A percentile compares a stretch with the other conserved stretches of the same genome.
Evolutionary conservation across 2,329 filamentous ascomycete genomes (phyloP).

Genomic region (Sphaceloma murrayae): DNA sequence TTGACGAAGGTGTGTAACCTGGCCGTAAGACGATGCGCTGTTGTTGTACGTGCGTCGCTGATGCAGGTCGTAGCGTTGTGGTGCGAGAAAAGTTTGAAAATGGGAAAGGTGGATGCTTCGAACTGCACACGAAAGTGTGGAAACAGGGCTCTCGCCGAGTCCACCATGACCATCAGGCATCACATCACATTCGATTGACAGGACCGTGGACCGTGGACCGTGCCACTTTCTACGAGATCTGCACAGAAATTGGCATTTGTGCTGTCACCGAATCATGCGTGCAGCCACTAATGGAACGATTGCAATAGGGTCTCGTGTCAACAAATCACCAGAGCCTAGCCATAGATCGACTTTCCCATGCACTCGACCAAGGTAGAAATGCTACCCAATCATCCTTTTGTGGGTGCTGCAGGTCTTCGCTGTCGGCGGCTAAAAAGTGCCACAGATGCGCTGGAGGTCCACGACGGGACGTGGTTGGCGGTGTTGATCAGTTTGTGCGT

Average conservation of each 20-base stretch:
- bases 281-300: not conserved
- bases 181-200: too few species aligned
- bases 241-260: not conserved
- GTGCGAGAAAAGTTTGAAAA: slow-evolving; percentile 3
- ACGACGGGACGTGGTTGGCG: slow-evolving; percentile 1
- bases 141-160: slow-evolving; percentile 11
- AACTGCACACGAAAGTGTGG: not conserved
- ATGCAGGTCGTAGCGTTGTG: not conserved
- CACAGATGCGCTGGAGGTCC: not conserved
- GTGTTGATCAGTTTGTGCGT: slow-evolving; percentile 6
- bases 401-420: not conserved
- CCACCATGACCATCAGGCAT: not conserved
- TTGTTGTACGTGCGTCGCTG: not conserved
- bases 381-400: too few species aligned
- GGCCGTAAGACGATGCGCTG: too few species aligned
- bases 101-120: slow-evolving; percentile 9
- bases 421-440: slow-evolving; percentile 2
- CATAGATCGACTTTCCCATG: too few species aligned
- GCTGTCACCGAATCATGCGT: not conserved
- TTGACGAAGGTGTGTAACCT: too few species aligned
- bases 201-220: too few species aligned
- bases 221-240: not conserved
- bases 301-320: not conserved
- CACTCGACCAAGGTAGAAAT: too few species aligned
- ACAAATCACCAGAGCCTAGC: not conserved